These are phyloP conservation scores for Naganishia randhawae DNA, from an alignment of 768 basidiomycete species.

Conservation along the genomic window DNA sequence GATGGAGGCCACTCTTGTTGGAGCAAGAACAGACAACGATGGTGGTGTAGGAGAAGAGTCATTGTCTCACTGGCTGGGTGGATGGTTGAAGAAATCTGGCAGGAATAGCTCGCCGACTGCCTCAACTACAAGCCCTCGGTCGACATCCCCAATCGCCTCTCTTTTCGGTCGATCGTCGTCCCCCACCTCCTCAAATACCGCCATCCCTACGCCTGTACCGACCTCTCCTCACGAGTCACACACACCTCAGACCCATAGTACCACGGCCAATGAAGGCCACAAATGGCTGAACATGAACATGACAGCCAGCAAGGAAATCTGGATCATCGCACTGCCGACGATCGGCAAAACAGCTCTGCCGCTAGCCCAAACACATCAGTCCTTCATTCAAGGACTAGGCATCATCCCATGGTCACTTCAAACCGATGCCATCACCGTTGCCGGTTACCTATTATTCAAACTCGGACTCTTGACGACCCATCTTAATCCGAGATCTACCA, in stretches of 20 bases:
- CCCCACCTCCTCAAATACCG: background rate
- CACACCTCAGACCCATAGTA: background rate
- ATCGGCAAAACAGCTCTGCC: slow-evolving; percentile 14
- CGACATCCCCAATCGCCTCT: slow-evolving; percentile 7
- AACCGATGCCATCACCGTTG: slow-evolving; percentile 31
- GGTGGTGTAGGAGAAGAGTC: background rate
- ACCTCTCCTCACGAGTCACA: background rate
- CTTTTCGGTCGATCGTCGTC: slow-evolving; percentile 21
- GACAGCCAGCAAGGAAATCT: slow-evolving; percentile 29
- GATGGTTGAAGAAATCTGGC: slow-evolving; percentile 4
- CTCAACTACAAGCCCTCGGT: background rate
- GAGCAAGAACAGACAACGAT: background rate
- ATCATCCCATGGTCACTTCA: slow-evolving; percentile 28
- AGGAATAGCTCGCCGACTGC: slow-evolving; percentile 11
- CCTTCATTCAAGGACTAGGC: slow-evolving; percentile 23
- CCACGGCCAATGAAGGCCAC: background rate
- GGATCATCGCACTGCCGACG: slow-evolving; percentile 30
- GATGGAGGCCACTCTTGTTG: slow-evolving; percentile 27
- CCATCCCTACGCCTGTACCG: slow-evolving; percentile 5
- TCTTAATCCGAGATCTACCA: slow-evolving; percentile 29
- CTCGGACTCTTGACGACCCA: slow-evolving; percentile 16
- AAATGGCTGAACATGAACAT: slow-evolving; percentile 25
- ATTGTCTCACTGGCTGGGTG: slow-evolving; percentile 4
- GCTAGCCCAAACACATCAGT: slow-evolving; percentile 16
- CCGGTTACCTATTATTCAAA: slow-evolving; percentile 19